Percentiles rank a stretch among this genome's conserved stretches.
These are phyloP conservation scores for Nothophaeocryptopus gaeumannii DNA, from an alignment of 2,329 filamentous ascomycete species.

Conservation along the genomic window DNA sequence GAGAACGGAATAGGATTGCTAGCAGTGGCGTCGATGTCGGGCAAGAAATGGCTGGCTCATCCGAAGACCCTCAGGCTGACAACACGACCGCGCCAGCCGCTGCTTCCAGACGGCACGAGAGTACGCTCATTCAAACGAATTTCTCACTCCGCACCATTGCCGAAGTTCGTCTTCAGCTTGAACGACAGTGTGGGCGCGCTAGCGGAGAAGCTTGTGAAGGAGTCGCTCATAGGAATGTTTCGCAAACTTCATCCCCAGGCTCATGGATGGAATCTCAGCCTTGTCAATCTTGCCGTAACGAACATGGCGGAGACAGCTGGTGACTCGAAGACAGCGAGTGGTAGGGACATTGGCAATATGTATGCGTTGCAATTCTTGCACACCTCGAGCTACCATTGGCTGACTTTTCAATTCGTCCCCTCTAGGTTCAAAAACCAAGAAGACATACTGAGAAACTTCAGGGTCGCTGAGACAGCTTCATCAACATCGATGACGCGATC, in stretches of 20 bases:
- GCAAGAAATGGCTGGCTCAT: conserved; percentile 67
- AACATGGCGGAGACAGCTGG: conserved; percentile 65
- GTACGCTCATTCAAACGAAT: conserved; percentile 64
- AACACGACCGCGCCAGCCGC: conserved; percentile 61
- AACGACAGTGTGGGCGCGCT: conserved; percentile 57
- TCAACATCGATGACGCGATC: neutral
- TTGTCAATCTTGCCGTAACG: conserved; percentile 83
- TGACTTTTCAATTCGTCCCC: too few species aligned
- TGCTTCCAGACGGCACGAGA: conserved; percentile 54
- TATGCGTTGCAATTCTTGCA: conserved; percentile 35
- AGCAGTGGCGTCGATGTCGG: neutral
- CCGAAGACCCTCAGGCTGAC: conserved; percentile 80
- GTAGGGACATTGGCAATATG: conserved; percentile 78
- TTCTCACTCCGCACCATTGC: conserved; percentile 72
- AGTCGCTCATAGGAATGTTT: conserved; percentile 69
- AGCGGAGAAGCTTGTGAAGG: conserved; percentile 66
- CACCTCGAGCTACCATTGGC: too few species aligned
- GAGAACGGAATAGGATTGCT: neutral
- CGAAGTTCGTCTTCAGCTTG: conserved; percentile 68
- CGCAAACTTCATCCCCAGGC: conserved; percentile 68
- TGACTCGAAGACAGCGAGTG: conserved; percentile 46
- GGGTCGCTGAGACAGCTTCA: conserved; percentile 46
- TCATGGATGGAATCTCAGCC: conserved; percentile 71
- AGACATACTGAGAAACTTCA: conserved; percentile 65
- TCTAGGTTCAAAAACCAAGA: conserved; percentile 62